Evolutionary conservation across 768 basidiomycete genomes (phyloP), one percentile per base, ranked within the genome.

Genomic region (Imleria badia): DNA sequence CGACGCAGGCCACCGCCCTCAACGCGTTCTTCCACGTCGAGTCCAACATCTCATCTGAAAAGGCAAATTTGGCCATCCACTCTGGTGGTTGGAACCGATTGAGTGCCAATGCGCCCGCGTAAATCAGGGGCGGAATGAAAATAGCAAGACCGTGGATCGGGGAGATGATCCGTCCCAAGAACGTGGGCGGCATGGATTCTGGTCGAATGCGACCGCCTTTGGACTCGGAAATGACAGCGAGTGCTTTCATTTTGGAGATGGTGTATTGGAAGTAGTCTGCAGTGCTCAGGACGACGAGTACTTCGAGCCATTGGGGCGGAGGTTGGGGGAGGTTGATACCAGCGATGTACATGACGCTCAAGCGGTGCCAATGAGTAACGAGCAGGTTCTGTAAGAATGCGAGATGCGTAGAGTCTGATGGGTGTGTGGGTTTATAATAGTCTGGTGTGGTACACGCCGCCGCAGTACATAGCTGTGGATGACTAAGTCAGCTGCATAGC

Each of bases 81-180:
- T 48, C 49, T 1, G 72, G 70, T 45, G 62, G 70, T 9, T 57
- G 55, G 47, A 74, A 54, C 17, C 58, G 31, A 39, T 68, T 72
- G 38, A 64, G 41, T 1, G 22, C 56, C 38, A 72, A 22, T 20
- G 58, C 60, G n/a, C 51, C 55, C 22, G 67, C 44, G 22, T 71
- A 73, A 6, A 63, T 29, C 14, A 65, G 11, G 6, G 72, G 68
- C 1, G 64, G 56, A 30, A 62, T 11, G 19, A 60, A 39, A 3
- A 47, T 23, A 10, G 64, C 62, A 2, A 62, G 29, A 12, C 40
- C 54, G 17, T 70, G 72, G 38, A 72, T 45, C 10, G 66, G 69
- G 9, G 61, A 55, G 55, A 70, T 35, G 51, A 68, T 41, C 35
- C 59, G 58, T n/a, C 62, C 65, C 26, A 63, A 6, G 57, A 67